These are phyloP conservation scores for Russula vinacea DNA, from an alignment of 768 basidiomycete genomes.

Conservation along the genomic window DNA sequence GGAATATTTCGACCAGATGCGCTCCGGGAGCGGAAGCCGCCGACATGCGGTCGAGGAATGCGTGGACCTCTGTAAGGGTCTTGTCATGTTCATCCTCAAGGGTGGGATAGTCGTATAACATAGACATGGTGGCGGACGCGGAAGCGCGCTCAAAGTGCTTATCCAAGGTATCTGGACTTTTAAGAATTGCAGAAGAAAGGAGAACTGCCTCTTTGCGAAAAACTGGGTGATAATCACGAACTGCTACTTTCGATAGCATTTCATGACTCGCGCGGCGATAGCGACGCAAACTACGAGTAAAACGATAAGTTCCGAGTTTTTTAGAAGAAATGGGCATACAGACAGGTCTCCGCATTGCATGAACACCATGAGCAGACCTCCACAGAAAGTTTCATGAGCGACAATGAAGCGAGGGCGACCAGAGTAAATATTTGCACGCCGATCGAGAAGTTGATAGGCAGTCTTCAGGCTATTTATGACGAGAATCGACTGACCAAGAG, in stretches of 20 bases:
- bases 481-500: no score
- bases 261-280: slow-evolving; percentile 15
- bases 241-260: slow-evolving; percentile 5
- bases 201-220: slow-evolving; percentile 10
- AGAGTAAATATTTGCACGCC: no score
- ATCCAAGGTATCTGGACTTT: neutral
- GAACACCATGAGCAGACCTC: no score
- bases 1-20: slow-evolving; percentile 17
- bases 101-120: slow-evolving; percentile 11
- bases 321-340: no score
- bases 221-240: slow-evolving; percentile 16
- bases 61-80: slow-evolving; percentile 3
- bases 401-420: no score
- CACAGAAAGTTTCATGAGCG: no score
- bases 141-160: slow-evolving; percentile 12
- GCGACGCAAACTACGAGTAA: neutral
- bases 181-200: slow-evolving; percentile 8
- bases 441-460: no score
- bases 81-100: slow-evolving; percentile 9
- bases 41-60: slow-evolving; percentile 3
- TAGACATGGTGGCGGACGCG: slow-evolving; percentile 15
- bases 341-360: no score
- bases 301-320: no score
- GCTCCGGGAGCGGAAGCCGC: slow-evolving; percentile 7
- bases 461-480: no score